Evolutionary conservation across 495 filamentous ascomycete species (phyloP).

Genomic region (Penicillium pancosmium): DNA sequence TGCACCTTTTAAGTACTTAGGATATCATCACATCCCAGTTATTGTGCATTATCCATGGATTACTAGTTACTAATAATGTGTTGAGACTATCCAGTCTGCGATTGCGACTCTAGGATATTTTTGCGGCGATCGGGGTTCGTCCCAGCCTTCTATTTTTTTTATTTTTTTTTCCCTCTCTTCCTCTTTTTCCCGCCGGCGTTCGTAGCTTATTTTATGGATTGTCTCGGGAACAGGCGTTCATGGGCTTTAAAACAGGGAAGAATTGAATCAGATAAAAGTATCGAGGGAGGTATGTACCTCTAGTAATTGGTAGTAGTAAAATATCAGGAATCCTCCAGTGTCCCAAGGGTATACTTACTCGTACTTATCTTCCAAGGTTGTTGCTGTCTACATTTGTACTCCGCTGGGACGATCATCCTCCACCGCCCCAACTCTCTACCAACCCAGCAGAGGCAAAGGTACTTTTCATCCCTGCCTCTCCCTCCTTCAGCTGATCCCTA

Average conservation of each 20-base stretch:
- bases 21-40: background rate
- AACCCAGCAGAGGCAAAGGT: conserved; percentile 4
- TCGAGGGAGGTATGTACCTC: too few relatives aligned
- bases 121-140: conserved; percentile 10
- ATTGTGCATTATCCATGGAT: too few relatives aligned
- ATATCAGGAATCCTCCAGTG: too few relatives aligned
- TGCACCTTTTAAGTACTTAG: background rate
- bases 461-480: conserved; percentile 25
- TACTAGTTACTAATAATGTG: background rate
- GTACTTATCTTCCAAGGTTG: too few relatives aligned
- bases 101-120: background rate
- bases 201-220: background rate
- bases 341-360: too few relatives aligned
- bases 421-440: conserved; percentile 13
- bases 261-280: background rate
- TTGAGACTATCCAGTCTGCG: background rate
- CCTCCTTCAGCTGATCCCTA: conserved; percentile 20
- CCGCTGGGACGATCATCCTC: background rate
- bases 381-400: background rate
- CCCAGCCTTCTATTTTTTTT: conserved; percentile 23
- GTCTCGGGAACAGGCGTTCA: conserved; percentile 9
- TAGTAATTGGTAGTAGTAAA: background rate
- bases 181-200: background rate
- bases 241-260: background rate
- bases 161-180: conserved; percentile 7